Base-by-base conservation (phyloP, 108 stramenopile species). In the Skeletonema potamos region DNA sequence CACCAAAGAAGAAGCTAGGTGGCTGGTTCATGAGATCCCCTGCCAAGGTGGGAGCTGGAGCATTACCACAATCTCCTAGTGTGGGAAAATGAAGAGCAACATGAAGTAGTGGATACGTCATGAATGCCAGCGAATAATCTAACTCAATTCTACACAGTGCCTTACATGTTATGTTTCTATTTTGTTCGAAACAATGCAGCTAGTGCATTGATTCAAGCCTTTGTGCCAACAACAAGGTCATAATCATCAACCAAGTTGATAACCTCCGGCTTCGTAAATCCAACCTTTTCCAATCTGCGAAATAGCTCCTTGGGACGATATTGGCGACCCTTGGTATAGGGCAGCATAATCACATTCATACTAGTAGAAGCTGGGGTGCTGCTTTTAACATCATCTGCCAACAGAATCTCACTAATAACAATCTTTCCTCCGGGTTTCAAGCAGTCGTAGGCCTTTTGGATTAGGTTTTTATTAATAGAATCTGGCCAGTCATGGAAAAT, bases 1-100 rank as follows among this genome's bases (percentile, higher is more conserved):
- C 57, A 15, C 70, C 78, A 4, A 72, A 64, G 18, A 72, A 68
- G 67, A 58, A 56, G 41, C 66, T 62, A 32, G 65, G 65, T 15
- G 58, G 67, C 43, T 64, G 70, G 60, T 73, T 80, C n/a, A 61
- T 64, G 61, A 72, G 61, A 36, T 80, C 79, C 12, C 79, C 72
- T 34, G 72, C 67, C 2, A 65, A 66, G 48, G 22, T 51, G 22
- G 18, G 48, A 51, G 48, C 48, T 22, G 34, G 34, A 34, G 34
- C n/a, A n/a, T n/a, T n/a, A n/a, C 39, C 15, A 41, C 39, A 41
- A 15, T 24, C 65, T 20, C 46, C 30, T 3, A 66, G 30, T 9
- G 54, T 41, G 64, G 70, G 61, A 56, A 78, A 39, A 20, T 78
- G 39, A 41, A 41, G 39, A 37, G 39, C 39, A 41, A 15, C 39